phyloP scores from a whole-genome alignment of 2,329 filamentous ascomycete species.

The Septoria linicola region DNA sequence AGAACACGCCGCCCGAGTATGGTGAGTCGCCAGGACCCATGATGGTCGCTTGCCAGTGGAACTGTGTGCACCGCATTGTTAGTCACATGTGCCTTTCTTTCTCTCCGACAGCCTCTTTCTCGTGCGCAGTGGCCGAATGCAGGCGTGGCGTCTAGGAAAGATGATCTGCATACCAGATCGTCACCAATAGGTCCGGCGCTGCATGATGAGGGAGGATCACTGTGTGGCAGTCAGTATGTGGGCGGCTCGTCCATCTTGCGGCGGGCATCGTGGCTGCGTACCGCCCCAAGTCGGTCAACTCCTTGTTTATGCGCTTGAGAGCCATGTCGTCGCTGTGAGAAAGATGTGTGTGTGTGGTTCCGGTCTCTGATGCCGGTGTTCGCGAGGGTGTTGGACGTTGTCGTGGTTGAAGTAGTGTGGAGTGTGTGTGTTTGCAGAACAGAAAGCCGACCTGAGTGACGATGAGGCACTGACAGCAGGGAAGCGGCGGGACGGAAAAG shows the following conservation, averaged over 20 bases:
- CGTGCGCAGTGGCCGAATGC: conserved; percentile 15
- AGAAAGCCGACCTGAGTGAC: conserved; percentile 10
- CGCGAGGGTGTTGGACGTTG: conserved; percentile 2
- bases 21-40: conserved; percentile 98
- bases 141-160: conserved; percentile 12
- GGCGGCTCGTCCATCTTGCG: conserved; percentile 1
- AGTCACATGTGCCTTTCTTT: conserved; percentile 15
- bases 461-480: too few relatives aligned
- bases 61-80: conserved; percentile 55
- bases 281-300: conserved; percentile 86
- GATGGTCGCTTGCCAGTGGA: conserved; percentile 99
- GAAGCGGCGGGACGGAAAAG: too few relatives aligned
- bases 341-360: conserved; percentile 9
- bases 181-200: conserved; percentile 95
- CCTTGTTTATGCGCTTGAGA: conserved; percentile 90
- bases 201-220: conserved; percentile 97
- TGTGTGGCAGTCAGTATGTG: conserved; percentile 47
- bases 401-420: conserved; percentile 10
- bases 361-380: background rate
- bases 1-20: conserved; percentile 98
- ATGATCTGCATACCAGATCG: conserved; percentile 76
- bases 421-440: background rate
- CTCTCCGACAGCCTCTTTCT: conserved; percentile 7
- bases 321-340: conserved; percentile 58
- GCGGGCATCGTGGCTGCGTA: conserved; percentile 44